These are phyloP conservation scores for Tulasnella calospora DNA, from an alignment of 768 basidiomycete genomes.

Conservation along the genomic window DNA sequence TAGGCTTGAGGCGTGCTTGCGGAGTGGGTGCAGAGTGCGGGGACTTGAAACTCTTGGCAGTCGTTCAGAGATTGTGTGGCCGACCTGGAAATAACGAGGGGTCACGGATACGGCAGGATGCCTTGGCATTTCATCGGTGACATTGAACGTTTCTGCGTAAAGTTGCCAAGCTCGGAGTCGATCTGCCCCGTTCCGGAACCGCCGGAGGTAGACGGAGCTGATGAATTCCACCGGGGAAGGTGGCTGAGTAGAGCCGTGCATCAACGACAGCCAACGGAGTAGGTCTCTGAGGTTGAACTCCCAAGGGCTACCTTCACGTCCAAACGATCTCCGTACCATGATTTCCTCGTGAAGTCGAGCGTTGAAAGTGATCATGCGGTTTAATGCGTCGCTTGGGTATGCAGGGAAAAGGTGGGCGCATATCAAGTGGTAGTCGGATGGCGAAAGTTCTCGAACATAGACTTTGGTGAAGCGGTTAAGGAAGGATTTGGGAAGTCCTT, in stretches of 20 bases:
- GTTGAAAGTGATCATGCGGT: conserved; percentile 81
- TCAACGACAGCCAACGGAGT: conserved; percentile 72
- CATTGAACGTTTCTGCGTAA: conserved; percentile 36
- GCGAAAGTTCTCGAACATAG: conserved; percentile 77
- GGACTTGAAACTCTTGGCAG: neutral
- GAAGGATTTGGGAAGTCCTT: conserved; percentile 96
- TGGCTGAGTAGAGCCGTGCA: conserved; percentile 47
- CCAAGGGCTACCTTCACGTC: conserved; percentile 82
- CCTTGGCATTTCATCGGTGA: conserved; percentile 1
- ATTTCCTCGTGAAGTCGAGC: conserved; percentile 62
- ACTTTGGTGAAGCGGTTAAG: conserved; percentile 98
- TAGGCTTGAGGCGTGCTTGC: conserved; percentile 57
- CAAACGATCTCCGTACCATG: conserved; percentile 60
- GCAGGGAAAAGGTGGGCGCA: conserved; percentile 69
- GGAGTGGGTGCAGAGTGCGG: conserved; percentile 52
- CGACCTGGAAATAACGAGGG: conserved; percentile 51
- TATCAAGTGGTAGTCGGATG: conserved; percentile 71
- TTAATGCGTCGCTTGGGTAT: conserved; percentile 50
- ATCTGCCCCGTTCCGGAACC: conserved; percentile 76
- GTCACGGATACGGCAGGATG: conserved; percentile 37
- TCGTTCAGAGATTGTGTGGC: conserved; percentile 45
- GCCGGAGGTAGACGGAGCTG: conserved; percentile 70
- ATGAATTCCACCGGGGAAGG: conserved; percentile 47
- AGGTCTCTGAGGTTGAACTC: conserved; percentile 97
- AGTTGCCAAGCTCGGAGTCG: conserved; percentile 40